A percentile compares a stretch with the other conserved stretches of the same genome.
phyloP scores from a whole-genome alignment of 1,284 basidiomycete species.

The Porodaedalea pini region DNA sequence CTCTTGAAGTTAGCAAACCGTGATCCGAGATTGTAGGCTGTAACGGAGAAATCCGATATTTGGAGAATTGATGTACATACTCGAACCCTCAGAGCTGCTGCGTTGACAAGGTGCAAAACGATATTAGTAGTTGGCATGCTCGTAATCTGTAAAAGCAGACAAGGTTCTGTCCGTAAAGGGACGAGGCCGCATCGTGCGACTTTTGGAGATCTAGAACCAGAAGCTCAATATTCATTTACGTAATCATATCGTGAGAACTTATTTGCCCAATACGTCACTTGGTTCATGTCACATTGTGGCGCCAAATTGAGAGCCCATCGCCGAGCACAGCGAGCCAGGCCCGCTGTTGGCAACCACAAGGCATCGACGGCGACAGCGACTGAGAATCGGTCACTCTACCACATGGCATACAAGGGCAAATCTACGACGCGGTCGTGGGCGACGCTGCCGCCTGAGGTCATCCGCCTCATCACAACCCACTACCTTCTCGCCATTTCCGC shows the following conservation, averaged over 20 bases:
- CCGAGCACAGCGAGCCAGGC: not conserved
- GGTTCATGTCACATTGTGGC: conserved; percentile 2
- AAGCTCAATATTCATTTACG: too few species aligned
- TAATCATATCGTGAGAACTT: not conserved
- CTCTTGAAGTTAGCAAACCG: not conserved
- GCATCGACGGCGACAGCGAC: not conserved
- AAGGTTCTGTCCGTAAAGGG: too few species aligned
- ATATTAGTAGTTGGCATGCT: too few species aligned
- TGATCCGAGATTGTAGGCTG: not conserved
- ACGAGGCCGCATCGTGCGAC: too few species aligned
- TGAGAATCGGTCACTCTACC: not conserved
- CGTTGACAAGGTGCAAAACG: too few species aligned
- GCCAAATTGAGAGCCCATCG: conserved; percentile 1
- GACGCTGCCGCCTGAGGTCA: conserved; percentile 63
- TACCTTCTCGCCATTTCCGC: conserved; percentile 49
- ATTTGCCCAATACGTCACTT: not conserved
- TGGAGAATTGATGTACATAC: too few species aligned
- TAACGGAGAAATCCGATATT: not conserved
- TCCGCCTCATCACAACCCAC: conserved; percentile 60
- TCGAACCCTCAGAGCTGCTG: too few species aligned
- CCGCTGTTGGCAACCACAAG: not conserved
- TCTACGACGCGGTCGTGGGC: conserved; percentile 62
- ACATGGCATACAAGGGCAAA: conserved; percentile 57
- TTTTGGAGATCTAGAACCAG: too few species aligned
- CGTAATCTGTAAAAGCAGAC: too few species aligned